Percentiles rank a stretch among this genome's conserved stretches.
These are phyloP conservation scores for Colletotrichum orchidophilum DNA, from an alignment of 2,329 filamentous ascomycete genomes.

Conservation along the genomic window DNA sequence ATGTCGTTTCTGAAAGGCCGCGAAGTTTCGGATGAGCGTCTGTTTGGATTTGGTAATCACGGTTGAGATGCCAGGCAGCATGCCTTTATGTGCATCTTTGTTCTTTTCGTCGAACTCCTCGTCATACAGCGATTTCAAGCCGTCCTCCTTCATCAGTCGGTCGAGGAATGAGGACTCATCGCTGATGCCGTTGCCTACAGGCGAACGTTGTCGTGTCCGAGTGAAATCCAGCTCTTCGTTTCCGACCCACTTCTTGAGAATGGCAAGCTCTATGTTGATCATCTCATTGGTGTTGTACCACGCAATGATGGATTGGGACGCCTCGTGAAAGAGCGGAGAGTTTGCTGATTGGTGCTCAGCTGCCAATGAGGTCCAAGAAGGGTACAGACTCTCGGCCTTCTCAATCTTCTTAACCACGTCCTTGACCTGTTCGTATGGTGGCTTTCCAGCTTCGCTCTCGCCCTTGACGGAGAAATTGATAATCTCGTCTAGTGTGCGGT, in stretches of 20 bases:
- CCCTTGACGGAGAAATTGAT: conserved; percentile 95
- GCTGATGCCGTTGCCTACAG: conserved; percentile 76
- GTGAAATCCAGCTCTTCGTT: conserved; percentile 95
- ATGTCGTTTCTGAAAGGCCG: conserved; percentile 86
- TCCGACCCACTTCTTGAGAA: conserved; percentile 95
- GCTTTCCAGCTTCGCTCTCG: conserved; percentile 89
- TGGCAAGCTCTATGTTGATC: conserved; percentile 92
- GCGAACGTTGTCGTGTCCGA: conserved; percentile 75
- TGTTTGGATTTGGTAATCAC: conserved; percentile 95
- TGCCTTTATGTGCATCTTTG: conserved; percentile 67
- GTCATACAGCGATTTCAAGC: conserved; percentile 89
- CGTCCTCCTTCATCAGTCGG: conserved; percentile 93
- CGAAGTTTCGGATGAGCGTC: conserved; percentile 87
- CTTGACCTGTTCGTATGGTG: conserved; percentile 86
- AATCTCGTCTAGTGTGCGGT: conserved; percentile 83
- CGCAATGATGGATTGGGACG: conserved; percentile 87
- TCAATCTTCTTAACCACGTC: conserved; percentile 92
- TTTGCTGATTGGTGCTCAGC: conserved; percentile 79
- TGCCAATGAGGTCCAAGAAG: conserved; percentile 79
- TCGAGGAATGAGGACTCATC: conserved; percentile 96
- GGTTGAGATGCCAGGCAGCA: conserved; percentile 83
- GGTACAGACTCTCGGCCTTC: conserved; percentile 85
- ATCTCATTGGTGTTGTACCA: conserved; percentile 98
- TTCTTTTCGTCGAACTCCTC: conserved; percentile 55
- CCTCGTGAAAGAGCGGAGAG: conserved; percentile 80